A percentile compares a stretch with the other conserved stretches of the same genome.
Evolutionary conservation across 176 grass and related monocot species (phyloP).

Genomic region (Chrysopogon serrulatus): DNA sequence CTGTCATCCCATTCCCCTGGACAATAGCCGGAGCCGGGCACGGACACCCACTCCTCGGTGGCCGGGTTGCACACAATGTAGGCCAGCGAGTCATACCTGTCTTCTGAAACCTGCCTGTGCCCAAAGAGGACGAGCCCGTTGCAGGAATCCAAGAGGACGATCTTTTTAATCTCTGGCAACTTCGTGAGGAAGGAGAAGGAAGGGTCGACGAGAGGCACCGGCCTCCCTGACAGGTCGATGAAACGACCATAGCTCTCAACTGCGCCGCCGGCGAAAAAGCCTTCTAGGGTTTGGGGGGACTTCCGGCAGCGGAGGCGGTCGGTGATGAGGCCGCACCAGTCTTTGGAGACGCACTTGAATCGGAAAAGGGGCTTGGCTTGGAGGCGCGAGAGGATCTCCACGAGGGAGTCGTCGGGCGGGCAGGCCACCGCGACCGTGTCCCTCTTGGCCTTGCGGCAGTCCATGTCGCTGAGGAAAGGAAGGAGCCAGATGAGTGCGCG

Average conservation of each 20-base stretch:
- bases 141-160: background rate
- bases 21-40: no score
- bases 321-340: background rate
- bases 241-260: background rate
- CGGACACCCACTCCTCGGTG: background rate
- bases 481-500: background rate
- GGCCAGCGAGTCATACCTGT: background rate
- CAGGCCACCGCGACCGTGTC: background rate
- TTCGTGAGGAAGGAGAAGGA: background rate
- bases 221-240: background rate
- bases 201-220: background rate
- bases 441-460: background rate
- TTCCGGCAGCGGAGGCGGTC: background rate
- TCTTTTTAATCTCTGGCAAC: background rate
- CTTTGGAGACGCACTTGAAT: background rate
- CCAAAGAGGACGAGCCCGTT: background rate
- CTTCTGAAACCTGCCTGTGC: no score
- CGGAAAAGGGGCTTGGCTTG: background rate
- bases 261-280: background rate
- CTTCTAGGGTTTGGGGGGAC: background rate
- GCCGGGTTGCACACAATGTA: background rate
- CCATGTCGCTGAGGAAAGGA: background rate
- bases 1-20: background rate
- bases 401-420: background rate
- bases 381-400: background rate